These are phyloP conservation scores for Xylaria nigripes DNA, from an alignment of 495 filamentous ascomycete genomes.

Conservation along the genomic window DNA sequence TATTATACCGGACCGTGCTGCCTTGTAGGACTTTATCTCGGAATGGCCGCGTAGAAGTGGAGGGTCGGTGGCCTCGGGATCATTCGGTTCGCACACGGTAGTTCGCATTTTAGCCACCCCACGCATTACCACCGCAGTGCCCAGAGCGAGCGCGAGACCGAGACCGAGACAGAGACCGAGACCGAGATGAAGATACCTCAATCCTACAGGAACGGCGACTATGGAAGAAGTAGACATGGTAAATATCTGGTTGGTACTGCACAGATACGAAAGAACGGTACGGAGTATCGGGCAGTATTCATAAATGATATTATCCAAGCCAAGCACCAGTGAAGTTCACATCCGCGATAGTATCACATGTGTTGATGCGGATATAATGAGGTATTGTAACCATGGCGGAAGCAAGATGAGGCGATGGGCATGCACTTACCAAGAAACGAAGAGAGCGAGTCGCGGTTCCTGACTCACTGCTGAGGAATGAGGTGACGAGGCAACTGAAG, in stretches of 20 bases:
- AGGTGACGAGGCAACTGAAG: not conserved
- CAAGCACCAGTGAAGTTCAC: not conserved
- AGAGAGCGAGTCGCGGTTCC: not conserved
- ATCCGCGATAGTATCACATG: not conserved
- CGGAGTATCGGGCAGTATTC: not conserved
- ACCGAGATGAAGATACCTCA: constrained; percentile 15
- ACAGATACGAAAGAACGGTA: not conserved
- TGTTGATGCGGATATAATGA: constrained; percentile 1
- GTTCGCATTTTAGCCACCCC: constrained; percentile 23
- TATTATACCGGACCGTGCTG: constrained; percentile 46
- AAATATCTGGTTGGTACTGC: constrained; percentile 13
- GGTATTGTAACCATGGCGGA: not conserved
- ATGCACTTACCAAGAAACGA: constrained; percentile 5
- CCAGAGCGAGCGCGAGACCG: constrained; percentile 18
- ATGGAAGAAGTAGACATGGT: constrained; percentile 18
- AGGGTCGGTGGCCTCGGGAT: constrained; percentile 53
- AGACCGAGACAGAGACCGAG: constrained; percentile 15
- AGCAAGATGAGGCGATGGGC: not conserved
- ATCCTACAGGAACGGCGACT: constrained; percentile 10
- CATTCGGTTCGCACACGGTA: constrained; percentile 19
- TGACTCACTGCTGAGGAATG: not conserved
- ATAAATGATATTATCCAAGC: not conserved
- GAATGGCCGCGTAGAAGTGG: constrained; percentile 71
- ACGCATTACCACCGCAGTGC: constrained; percentile 18
- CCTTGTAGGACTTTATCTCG: constrained; percentile 60